Evolutionary conservation across 2,329 filamentous ascomycete genomes (phyloP), one percentile per base, ranked within the genome.

Genomic region (Herpotrichia juniperi): DNA sequence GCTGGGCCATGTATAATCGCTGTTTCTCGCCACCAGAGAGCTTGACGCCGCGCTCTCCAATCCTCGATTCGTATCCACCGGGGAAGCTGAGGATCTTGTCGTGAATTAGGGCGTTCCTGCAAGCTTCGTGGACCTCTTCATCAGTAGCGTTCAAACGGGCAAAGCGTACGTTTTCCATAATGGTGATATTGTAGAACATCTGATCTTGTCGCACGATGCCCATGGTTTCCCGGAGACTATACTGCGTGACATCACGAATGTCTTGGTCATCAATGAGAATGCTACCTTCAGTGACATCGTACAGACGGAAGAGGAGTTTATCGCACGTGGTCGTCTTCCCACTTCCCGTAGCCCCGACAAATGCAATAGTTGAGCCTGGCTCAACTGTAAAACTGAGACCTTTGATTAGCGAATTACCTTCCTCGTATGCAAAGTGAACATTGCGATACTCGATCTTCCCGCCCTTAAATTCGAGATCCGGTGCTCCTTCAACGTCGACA

Each of bases 1-100:
- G 87, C 2, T 91, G 84, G n/a, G 85, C 85, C 65, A 87, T 87
- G 5, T 85, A 84, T 14, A 87, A 77, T 40, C 85, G 80, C 61
- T 88, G 85, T 14, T 85, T 68, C 66, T 87, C 84, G 19, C 85
- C 85, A 1, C 85, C 85, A 6, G 84, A 87, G 1, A 88, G 72
- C 51, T 63, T 64, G 31, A 67, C 60, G 6, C 68, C 67, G 14
- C 60, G 52, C 42, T 68, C 65, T 2, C 68, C 67, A 16, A 71
- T 61, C 22, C 58, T 57, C 10, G 62, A 58, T 7, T 63, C 53
- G 51, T 71, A 71, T 2, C 58, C 55, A n/a, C 68, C 52, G 2
- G 81, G 74, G 54, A 87, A 86, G 1, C 66, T 75, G 42, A 80
- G 61, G 49, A 88, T 86, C 55, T 83, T 83, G 45, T 87, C 81